These are phyloP conservation scores for Candida schatavii DNA, from an alignment of 805 yeast genomes.

Conservation along the genomic window DNA sequence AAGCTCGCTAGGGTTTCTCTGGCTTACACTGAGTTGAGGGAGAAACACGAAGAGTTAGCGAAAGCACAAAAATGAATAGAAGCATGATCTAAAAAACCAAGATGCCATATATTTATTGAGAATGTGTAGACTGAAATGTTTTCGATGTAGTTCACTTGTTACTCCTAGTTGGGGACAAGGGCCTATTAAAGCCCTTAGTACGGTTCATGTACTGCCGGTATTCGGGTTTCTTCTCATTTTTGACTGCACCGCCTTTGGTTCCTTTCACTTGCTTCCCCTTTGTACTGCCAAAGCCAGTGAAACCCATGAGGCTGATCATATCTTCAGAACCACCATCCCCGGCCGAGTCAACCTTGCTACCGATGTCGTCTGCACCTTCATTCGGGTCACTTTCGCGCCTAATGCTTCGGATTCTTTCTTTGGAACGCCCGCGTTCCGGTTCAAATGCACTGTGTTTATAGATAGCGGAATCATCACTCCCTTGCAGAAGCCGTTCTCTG, in stretches of 20 bases:
- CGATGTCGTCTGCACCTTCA: background rate
- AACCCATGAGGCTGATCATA: constrained; percentile 55
- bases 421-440: constrained; percentile 23
- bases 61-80: too few relatives aligned
- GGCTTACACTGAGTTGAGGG: constrained; percentile 58
- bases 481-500: too few relatives aligned
- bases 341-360: background rate
- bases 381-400: constrained; percentile 15
- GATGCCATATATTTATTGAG: too few relatives aligned
- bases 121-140: too few relatives aligned
- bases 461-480: too few relatives aligned
- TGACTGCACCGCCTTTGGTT: constrained; percentile 42
- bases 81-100: too few relatives aligned
- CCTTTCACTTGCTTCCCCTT: constrained; percentile 57
- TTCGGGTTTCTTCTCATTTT: constrained; percentile 38
- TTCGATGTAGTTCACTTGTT: constrained; percentile 9
- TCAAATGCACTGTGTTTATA: too few relatives aligned
- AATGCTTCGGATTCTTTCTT: constrained; percentile 14
- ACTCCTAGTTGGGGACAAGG: constrained; percentile 46
- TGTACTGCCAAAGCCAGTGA: constrained; percentile 51
- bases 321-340: constrained; percentile 5
- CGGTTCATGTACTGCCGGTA: constrained; percentile 63
- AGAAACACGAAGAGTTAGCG: constrained; percentile 59
- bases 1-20: constrained; percentile 50
- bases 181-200: constrained; percentile 53